phyloP scores from a whole-genome alignment of 345 rosid species.

The Mercurialis annua region DNA sequence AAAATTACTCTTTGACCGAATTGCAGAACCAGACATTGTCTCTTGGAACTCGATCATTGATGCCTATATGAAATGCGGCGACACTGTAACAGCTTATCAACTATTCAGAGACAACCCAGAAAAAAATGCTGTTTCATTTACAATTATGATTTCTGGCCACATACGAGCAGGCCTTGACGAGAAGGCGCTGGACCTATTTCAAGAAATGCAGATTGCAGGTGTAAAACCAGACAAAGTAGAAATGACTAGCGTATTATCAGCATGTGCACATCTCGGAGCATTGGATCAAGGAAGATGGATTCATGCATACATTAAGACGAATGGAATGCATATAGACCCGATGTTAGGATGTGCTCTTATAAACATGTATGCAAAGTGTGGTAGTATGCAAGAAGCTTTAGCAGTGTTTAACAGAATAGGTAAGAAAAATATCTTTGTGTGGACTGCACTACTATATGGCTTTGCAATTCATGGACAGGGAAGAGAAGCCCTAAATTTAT shows the following conservation, averaged over 20 bases:
- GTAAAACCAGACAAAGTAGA: conserved; percentile 54
- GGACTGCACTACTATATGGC: conserved; percentile 72
- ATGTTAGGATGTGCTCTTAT: conserved; percentile 51
- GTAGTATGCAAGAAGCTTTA: conserved; percentile 56
- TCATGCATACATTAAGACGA: conserved; percentile 43
- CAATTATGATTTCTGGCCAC: conserved; percentile 64
- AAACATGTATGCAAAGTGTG: conserved; percentile 76
- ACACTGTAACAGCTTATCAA: conserved; percentile 34
- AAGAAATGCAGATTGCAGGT: conserved; percentile 58
- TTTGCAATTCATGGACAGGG: conserved; percentile 63
- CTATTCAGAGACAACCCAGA: conserved; percentile 43
- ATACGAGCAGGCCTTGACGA: conserved; percentile 51
- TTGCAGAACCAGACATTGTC: conserved; percentile 43
- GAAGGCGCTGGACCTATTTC: conserved; percentile 59
- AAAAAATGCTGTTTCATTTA: conserved; percentile 60
- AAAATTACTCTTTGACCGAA: conserved; percentile 40
- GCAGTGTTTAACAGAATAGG: conserved; percentile 35
- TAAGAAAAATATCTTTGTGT: conserved; percentile 40
- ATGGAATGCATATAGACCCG: conserved; percentile 32
- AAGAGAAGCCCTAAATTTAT: conserved; percentile 51
- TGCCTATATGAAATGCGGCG: conserved; percentile 46
- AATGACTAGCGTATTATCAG: conserved; percentile 50
- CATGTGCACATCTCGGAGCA: conserved; percentile 72
- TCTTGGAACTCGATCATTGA: conserved; percentile 76
- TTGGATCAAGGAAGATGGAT: conserved; percentile 80